Evolutionary conservation across 257 asterid genomes (phyloP).

Genomic region (Lantana camara): DNA sequence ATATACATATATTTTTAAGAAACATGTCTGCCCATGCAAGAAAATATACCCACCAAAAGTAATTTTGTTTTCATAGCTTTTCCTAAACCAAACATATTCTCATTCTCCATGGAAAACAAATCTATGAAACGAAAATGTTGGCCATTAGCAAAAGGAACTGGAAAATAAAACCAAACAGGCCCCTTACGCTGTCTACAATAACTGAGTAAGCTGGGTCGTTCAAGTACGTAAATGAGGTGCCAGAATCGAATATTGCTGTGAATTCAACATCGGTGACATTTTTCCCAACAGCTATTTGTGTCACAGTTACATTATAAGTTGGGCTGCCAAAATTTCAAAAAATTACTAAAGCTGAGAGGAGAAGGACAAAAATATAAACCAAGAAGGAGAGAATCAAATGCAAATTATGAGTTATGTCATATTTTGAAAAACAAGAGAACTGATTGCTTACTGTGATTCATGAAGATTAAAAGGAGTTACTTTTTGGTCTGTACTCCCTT

Average conservation of each 20-base stretch:
- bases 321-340: conserved; percentile 49
- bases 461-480: conserved; percentile 72
- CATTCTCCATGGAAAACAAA: no score
- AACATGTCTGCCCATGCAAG: no score
- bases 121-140: no score
- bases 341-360: conserved; percentile 1
- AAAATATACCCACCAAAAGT: no score
- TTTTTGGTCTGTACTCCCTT: conserved; percentile 66
- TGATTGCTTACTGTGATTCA: conserved; percentile 58
- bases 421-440: neutral
- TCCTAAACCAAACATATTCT: no score
- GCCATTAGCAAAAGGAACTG: no score
- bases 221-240: conserved; percentile 92
- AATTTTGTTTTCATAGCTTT: no score
- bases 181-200: conserved; percentile 66
- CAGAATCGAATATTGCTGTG: conserved; percentile 83
- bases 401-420: neutral
- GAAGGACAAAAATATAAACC: neutral
- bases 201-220: conserved; percentile 76
- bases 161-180: neutral
- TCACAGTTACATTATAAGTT: conserved; percentile 73
- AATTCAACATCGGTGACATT: conserved; percentile 55
- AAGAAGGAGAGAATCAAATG: neutral
- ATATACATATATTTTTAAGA: no score
- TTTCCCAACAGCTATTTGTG: conserved; percentile 63